A percentile compares a stretch with the other conserved stretches of the same genome.
Conservation (phyloP, 2,329 filamentous ascomycete species). For the Fusarium dimerum region DNA sequence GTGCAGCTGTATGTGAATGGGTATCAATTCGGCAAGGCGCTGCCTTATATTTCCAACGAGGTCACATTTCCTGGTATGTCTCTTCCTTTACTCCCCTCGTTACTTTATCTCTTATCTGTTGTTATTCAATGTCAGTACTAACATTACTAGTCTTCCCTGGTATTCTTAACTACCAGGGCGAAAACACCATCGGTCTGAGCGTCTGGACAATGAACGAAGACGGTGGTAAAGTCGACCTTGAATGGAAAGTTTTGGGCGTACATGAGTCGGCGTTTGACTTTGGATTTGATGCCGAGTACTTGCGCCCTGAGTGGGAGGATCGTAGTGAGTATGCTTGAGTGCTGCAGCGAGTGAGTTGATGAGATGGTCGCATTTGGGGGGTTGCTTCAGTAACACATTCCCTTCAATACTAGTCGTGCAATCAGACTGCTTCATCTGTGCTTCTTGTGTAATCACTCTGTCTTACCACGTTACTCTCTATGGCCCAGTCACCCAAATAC, state of each 20-base stretch:
- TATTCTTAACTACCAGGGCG: constrained; percentile 56
- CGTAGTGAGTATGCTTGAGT: constrained; percentile 38
- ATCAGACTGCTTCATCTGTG: no score
- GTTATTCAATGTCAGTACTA: background rate
- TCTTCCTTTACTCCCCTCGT: background rate
- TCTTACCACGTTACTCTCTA: no score
- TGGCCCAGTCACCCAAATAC: no score
- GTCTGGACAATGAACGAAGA: constrained; percentile 60
- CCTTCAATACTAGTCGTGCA: no score
- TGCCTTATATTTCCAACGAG: constrained; percentile 62
- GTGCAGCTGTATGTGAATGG: constrained; percentile 64
- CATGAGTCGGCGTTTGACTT: constrained; percentile 54
- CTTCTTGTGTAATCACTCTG: no score
- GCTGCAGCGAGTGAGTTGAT: background rate
- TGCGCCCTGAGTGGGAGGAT: constrained; percentile 53
- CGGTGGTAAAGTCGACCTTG: constrained; percentile 50
- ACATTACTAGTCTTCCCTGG: constrained; percentile 49
- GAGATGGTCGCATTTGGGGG: no score
- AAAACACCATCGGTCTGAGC: constrained; percentile 58
- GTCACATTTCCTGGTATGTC: constrained; percentile 50
- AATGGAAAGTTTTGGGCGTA: constrained; percentile 55
- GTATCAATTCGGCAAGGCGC: constrained; percentile 63
- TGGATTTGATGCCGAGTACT: constrained; percentile 46
- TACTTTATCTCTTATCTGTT: no score
- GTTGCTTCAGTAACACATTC: no score